These are phyloP conservation scores for Phalaenopsis equestris DNA, from an alignment of 106 monocot species.

Conservation along the genomic window DNA sequence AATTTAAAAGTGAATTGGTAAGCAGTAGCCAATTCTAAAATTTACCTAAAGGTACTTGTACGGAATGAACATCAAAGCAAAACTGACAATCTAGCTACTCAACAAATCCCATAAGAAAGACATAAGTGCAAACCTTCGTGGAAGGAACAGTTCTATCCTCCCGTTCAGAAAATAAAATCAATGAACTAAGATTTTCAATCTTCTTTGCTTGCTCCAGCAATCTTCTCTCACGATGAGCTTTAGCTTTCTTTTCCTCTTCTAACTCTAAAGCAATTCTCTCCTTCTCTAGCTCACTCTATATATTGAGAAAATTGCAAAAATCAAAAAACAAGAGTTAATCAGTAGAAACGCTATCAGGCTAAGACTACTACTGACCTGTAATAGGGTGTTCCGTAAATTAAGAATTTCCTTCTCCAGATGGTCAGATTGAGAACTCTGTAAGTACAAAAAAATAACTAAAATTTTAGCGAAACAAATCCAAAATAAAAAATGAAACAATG, in stretches of 20 bases:
- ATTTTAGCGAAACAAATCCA: not conserved
- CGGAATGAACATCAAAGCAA: not conserved
- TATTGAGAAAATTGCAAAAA: not conserved
- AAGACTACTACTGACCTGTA: conserved; percentile 41
- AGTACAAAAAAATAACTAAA: conserved; percentile 5
- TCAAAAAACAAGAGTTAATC: not conserved
- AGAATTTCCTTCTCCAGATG: conserved; percentile 88
- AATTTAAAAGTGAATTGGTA: too few species aligned
- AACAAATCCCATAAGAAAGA: not conserved
- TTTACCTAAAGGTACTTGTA: not conserved
- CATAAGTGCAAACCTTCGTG: conserved; percentile 41
- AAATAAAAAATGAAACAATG: not conserved
- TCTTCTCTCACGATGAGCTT: conserved; percentile 70
- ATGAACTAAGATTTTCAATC: conserved; percentile 90
- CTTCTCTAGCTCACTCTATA: conserved; percentile 92
- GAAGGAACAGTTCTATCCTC: conserved; percentile 29
- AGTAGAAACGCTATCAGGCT: not conserved
- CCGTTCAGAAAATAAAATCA: conserved; percentile 72
- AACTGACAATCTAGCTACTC: too few species aligned
- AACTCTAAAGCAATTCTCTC: conserved; percentile 93
- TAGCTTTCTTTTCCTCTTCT: conserved; percentile 93
- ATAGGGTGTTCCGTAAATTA: conserved; percentile 75
- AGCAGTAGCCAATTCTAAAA: not conserved
- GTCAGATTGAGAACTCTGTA: conserved; percentile 87
- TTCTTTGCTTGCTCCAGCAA: conserved; percentile 75